Evolutionary conservation across 1,284 basidiomycete species (phyloP), one percentile per base, ranked within the genome.

Genomic region (Ceratobasidium theobromae): DNA sequence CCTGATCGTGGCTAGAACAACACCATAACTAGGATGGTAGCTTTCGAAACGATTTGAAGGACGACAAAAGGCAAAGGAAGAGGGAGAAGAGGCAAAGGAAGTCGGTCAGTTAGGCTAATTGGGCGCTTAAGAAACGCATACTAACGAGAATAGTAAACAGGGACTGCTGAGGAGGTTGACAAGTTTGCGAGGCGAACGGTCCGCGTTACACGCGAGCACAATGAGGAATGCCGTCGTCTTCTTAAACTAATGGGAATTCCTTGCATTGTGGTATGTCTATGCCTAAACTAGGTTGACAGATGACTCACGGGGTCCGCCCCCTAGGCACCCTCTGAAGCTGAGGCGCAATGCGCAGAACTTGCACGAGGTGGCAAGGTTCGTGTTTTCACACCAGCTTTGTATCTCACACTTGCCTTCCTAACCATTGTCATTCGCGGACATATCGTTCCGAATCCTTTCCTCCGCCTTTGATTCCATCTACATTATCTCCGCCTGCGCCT

Each of bases 281-380:
- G 41, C 18, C 16, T 18, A 27, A n/a, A 40, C 30, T 52, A 21
- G 2, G 25, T 32, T 53, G 14, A 38, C 11, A 8, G 43, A 11
- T 16, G 18, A 3, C 21, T 30, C 54, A 21, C 57, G 28, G 43
- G 6, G 23, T 45, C 53, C 32, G n/a, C 32, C 46, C 32, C 4
- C 4, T 70, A 96, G 94, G 95, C 96, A 18, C 96, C 97, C 0
- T 95, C 93, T 53, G 97, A 99, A 79, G 97, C 97, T 0, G 97
- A 99, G 76, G 97, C 97, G 0, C 97, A 99, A 75, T 99, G 97
- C 72, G 97, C 97, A 1, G 96, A 99, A 76, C 86, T 99, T 2
- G 95, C 94, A 14, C 86, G 95, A 30, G 94, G 93, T 8, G 95
- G 94, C 65, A 96, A 97, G 80, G 93, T 88, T 67, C 4, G 74